Conservation (phyloP, 164 flowering plant genomes). For the Liquidambar formosana region DNA sequence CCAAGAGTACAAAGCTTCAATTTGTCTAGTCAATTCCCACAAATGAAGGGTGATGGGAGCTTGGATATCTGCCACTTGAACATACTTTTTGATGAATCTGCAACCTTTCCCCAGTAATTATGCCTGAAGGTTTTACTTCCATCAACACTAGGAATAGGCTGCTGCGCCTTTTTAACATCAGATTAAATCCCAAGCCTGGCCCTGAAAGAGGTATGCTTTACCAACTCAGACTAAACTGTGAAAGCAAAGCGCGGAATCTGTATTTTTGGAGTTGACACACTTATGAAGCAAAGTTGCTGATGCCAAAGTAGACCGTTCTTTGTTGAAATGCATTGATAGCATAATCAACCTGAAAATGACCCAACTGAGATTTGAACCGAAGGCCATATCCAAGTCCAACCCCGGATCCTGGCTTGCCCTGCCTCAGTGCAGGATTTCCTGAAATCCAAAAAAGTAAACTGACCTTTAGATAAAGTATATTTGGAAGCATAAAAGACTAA, state of each 20-base stretch:
- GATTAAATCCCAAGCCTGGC: not conserved
- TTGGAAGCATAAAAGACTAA: not conserved
- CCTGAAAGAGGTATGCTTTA: not conserved
- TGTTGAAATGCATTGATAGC: slow-evolving; percentile 80
- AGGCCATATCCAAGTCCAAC: slow-evolving; percentile 79
- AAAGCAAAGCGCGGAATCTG: not conserved
- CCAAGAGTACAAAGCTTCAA: not conserved
- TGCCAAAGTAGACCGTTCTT: slow-evolving; percentile 68
- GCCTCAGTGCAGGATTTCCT: slow-evolving; percentile 90
- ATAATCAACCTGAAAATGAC: slow-evolving; percentile 74
- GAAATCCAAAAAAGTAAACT: slow-evolving; percentile 17
- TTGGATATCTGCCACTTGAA: not conserved
- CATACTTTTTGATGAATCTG: too few species aligned
- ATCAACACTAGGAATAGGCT: not conserved
- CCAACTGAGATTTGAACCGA: slow-evolving; percentile 61
- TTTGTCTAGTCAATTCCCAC: not conserved
- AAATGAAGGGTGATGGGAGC: not conserved
- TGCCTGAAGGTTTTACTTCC: not conserved
- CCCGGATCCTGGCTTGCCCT: slow-evolving; percentile 91
- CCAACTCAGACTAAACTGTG: not conserved
- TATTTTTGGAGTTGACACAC: not conserved
- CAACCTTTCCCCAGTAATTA: not conserved
- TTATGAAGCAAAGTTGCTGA: slow-evolving; percentile 64
- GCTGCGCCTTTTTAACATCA: too few species aligned
- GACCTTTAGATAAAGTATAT: not conserved